Base-by-base conservation (phyloP, 768 basidiomycete species). In the Collybia sordida region DNA sequence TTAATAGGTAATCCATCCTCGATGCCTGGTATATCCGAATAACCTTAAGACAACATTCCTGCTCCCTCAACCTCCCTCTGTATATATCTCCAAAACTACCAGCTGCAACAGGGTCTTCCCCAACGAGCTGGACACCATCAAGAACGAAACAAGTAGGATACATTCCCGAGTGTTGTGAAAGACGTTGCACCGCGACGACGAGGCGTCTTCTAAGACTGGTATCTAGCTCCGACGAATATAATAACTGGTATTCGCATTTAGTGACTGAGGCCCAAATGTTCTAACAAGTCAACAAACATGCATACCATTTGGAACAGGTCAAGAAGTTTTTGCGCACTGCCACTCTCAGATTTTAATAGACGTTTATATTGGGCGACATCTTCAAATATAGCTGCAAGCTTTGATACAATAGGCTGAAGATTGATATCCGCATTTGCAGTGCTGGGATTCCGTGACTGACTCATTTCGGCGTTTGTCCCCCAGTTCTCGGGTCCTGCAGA, bases 11-110 rank as follows among this genome's bases (percentile, higher is more conserved):
- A 17, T 53, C 48, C 23, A 55, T 45, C 6, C 47, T 37, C 4
- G 61, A 60, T 12, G 23, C 53, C 50, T 61, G 51, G 23, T 62
- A 64, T 37, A 64, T 46, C 34, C 53, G 60, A 15, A 67, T 45
- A 1, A 54, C 53, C 34, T 51, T 57, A 3, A 57, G 19, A 31
- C 49, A 54, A 45, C 39, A 5, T 17, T 5, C 23, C 42, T 23
- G 1, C 47, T 31, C 42, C 12, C 14, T 15, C 18, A 49, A 45
- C n/a, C 19, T 9, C 15, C 42, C 52, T 44, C 49, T 49, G n/a
- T 40, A 53, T 14, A 53, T 49, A 21, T 53, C 52, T 9, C 43
- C 52, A 40, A 53, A 53, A 19, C 42, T 37, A n/a, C 52, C 52
- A 3, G 47, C 42, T 22, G 52, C 28, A 19, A 53, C 21, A 2